Evolutionary conservation across 2,329 filamentous ascomycete genomes (phyloP), one percentile per base, ranked within the genome.

Genomic region (Colletotrichum sp.): DNA sequence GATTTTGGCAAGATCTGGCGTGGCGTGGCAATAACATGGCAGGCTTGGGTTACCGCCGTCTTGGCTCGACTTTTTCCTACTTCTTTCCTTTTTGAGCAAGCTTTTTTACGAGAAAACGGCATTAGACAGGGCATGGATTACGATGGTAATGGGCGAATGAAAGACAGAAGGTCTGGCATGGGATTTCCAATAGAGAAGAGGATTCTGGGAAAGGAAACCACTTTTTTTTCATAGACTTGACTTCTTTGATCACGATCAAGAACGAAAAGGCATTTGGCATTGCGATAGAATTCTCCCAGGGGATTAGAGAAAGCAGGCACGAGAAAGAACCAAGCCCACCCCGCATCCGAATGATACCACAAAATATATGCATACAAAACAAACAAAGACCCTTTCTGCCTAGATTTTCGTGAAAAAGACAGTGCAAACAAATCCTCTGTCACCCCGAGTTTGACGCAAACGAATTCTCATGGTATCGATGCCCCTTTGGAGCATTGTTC

Each of bases 241-340:
- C 25, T 52, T 39, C 25, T 28, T 52, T 22, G 25, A 61, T 48
- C 64, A 25, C 15, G 22, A 34, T 28, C 39, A 55, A 39, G 15
- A 27, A 70, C 10, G 22, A 30, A 43, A 36, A 56, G 22, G 69
- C 73, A 73, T 73, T 52, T 65, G 64, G 56, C 73, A 75, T 75
- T 56, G 72, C 68, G 68, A 75, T 71, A 75, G 61, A 71, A 18
- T 9, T 16, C 34, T 16, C 36, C 68, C 22, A 34, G 15, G 8
- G 43, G 18, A 58, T 55, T 30, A 74, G 71, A 71, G 58, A 74
- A 55, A 36, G 27, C 27, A 66, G 18, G 32, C 71, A 55, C 8
- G 5, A 43, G 32, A 22, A 27, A 60, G 60, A 22, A 48, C n/a
- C 34, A 30, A 18, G 34, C 34, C 39, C 5, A 32, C 18, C 32